Evolutionary conservation across 148 eudicot species (phyloP).

Genomic region (Rhododendron mucronatum): DNA sequence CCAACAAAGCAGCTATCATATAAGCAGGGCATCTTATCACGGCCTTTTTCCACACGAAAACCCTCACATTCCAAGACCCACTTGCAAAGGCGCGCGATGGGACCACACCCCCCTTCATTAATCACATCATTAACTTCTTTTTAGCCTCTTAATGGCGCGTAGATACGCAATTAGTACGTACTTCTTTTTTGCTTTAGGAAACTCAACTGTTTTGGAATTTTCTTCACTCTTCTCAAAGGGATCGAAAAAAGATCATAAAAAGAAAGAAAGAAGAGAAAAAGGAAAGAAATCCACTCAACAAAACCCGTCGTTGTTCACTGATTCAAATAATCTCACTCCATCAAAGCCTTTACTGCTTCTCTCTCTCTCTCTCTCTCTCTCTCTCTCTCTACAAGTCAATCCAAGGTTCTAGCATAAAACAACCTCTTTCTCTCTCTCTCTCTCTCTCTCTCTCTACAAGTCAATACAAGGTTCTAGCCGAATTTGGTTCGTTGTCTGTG

Average conservation of each 20-base stretch:
- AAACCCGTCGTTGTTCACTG: constrained; percentile 4
- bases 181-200: not conserved
- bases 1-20: not conserved
- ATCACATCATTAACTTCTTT: not conserved
- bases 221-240: not conserved
- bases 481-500: not conserved
- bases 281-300: not conserved
- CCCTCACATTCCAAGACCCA: not conserved
- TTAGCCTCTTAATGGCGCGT: not conserved
- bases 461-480: constrained; percentile 4
- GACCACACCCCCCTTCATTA: not conserved
- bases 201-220: not conserved
- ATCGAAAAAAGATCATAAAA: not conserved
- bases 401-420: not conserved
- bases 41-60: not conserved
- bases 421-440: not conserved
- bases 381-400: constrained; percentile 6
- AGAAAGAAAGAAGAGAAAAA: not conserved
- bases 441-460: constrained; percentile 10
- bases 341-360: no score
- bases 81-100: not conserved
- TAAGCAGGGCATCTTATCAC: not conserved
- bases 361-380: not conserved
- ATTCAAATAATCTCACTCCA: not conserved
- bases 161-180: not conserved